Conservation (phyloP, 257 asterid genomes). For the Penstemon newberryi region DNA sequence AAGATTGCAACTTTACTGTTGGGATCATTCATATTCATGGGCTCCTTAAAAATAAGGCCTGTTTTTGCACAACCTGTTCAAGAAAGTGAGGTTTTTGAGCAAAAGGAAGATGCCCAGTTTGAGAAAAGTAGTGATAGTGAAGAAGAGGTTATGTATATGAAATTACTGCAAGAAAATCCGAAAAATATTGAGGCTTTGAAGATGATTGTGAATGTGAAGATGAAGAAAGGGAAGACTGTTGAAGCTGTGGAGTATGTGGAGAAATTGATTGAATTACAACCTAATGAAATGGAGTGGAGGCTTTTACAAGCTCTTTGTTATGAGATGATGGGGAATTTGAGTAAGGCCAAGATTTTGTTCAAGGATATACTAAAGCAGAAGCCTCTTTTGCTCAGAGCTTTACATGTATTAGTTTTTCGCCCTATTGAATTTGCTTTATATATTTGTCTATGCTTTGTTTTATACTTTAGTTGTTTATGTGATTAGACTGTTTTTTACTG, state of each 20-base stretch:
- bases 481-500: too few relatives aligned
- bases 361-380: conserved; percentile 68
- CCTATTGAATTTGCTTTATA: not conserved
- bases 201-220: conserved; percentile 68
- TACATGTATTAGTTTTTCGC: conserved; percentile 59
- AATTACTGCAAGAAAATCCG: conserved; percentile 57
- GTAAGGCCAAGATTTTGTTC: conserved; percentile 73
- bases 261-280: conserved; percentile 65
- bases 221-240: conserved; percentile 69
- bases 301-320: conserved; percentile 87
- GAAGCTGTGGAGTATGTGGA: conserved; percentile 76
- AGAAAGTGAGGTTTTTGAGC: conserved; percentile 46
- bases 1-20: conserved; percentile 52
- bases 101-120: conserved; percentile 25
- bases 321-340: conserved; percentile 79
- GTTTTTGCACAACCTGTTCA: conserved; percentile 55
- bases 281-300: conserved; percentile 88
- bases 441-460: not conserved
- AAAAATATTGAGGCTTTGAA: conserved; percentile 57
- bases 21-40: conserved; percentile 63
- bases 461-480: not conserved
- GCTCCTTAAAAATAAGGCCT: conserved; percentile 42
- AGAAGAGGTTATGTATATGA: conserved; percentile 67
- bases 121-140: conserved; percentile 25
- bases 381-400: conserved; percentile 87